Evolutionary conservation across 768 basidiomycete genomes (phyloP).

Genomic region (Udeniomyces megalosporus): DNA sequence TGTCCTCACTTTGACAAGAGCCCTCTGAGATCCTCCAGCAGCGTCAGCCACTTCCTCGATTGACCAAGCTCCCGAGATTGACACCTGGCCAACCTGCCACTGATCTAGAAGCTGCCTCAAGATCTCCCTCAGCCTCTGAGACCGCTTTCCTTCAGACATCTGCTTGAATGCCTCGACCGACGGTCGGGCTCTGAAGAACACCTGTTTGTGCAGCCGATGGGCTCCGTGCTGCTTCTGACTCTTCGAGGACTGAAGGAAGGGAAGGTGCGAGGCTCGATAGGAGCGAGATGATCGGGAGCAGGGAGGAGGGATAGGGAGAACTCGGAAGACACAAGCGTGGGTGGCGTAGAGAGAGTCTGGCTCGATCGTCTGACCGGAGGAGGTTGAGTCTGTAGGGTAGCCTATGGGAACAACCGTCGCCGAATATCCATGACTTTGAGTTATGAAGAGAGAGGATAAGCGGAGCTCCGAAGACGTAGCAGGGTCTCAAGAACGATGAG

Average conservation of each 20-base stretch:
- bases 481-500: background rate
- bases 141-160: constrained; percentile 1
- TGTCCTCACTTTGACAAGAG: constrained; percentile 1
- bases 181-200: constrained; percentile 18
- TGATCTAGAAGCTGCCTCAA: constrained; percentile 18
- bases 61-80: constrained; percentile 24
- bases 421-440: constrained; percentile 21
- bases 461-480: background rate
- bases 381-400: constrained; percentile 24
- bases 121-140: constrained; percentile 15
- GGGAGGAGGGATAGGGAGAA: constrained; percentile 19
- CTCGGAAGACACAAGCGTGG: constrained; percentile 28
- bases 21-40: background rate
- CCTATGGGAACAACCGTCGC: constrained; percentile 26
- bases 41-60: background rate
- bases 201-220: constrained; percentile 18
- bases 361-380: constrained; percentile 18
- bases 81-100: constrained; percentile 23
- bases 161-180: constrained; percentile 8
- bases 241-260: constrained; percentile 26
- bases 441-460: background rate
- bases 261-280: constrained; percentile 24
- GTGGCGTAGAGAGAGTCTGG: constrained; percentile 23
- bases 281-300: constrained; percentile 26
- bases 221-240: constrained; percentile 13